Evolutionary conservation across 345 rosid genomes (phyloP), one percentile per base, ranked within the genome.

Genomic region (Firmiana major): DNA sequence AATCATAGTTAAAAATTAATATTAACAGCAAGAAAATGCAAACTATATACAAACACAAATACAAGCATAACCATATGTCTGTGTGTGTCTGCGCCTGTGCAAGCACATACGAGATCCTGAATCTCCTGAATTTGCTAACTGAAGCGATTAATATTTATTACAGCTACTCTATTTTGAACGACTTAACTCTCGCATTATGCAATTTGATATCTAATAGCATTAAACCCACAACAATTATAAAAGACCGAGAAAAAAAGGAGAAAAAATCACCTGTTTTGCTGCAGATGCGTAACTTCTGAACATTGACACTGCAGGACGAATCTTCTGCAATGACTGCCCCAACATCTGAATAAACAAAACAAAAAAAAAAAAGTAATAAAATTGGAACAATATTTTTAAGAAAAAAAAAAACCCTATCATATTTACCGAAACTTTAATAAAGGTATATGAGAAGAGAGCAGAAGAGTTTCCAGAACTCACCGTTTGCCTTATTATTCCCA

Each of bases 261-360:
- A 12, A 45, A 46, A 24, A 22, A 51, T 46, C 19, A 90, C 94
- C 90, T 89, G 82, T 82, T 90, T 92, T 6, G 81, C 84, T 3
- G 86, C 85, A 71, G 97, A 85, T 15, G 97, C 81, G 84, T 82
- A 89, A 68, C 84, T 83, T 77, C 91, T 85, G 75, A 79, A 82
- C 11, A 80, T 78, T 38, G 81, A 77, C 0, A 46, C 79, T 8
- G 72, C 86, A 12, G 90, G 89, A 0, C 86, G 89, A 80, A 86
- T 78, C 75, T 75, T 80, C 57, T 68, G 85, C 71, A 84, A 16
- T 3, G 87, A 75, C 67, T 77, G 80, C 58, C 81, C 85, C 4
- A 84, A 77, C 78, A 76, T 83, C 89, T 86, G 73, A 74, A 60
- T 42, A 78, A 24, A 38, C 34, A 38, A 38, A 34, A 1, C 4